These are phyloP conservation scores for Apiotrichum laibachii DNA, from an alignment of 1,284 basidiomycete genomes.

Conservation along the genomic window DNA sequence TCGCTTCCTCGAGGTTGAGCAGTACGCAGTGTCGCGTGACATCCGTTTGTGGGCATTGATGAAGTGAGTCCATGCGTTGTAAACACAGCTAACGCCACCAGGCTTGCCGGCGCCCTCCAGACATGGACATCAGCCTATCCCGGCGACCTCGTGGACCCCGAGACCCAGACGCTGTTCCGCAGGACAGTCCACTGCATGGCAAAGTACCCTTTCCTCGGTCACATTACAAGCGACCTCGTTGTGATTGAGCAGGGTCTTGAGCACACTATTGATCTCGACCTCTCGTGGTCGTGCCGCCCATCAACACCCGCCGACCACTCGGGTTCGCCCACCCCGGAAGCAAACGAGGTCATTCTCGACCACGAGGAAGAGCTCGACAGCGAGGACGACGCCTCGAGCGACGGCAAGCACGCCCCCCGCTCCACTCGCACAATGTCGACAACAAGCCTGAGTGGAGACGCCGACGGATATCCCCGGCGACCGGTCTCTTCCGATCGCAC, in stretches of 20 bases:
- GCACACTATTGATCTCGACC: constrained; percentile 35
- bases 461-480: constrained; percentile 1
- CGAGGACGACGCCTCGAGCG: background rate
- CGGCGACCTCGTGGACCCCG: constrained; percentile 38
- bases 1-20: constrained; percentile 37
- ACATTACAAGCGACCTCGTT: constrained; percentile 43
- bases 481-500: background rate
- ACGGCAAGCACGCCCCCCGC: constrained; percentile 2
- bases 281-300: constrained; percentile 37
- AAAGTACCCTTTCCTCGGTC: constrained; percentile 43
- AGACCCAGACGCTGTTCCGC: constrained; percentile 31
- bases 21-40: constrained; percentile 36
- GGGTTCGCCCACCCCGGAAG: background rate
- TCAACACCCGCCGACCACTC: background rate
- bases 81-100: constrained; percentile 14
- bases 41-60: constrained; percentile 43
- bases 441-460: constrained; percentile 15
- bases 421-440: constrained; percentile 22
- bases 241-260: constrained; percentile 30
- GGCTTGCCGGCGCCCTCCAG: constrained; percentile 42
- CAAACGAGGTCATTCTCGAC: constrained; percentile 9
- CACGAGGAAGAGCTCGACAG: constrained; percentile 27
- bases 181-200: constrained; percentile 36
- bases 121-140: constrained; percentile 47
- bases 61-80: constrained; percentile 33